Percentiles rank a stretch among this genome's conserved stretches.
Evolutionary conservation across 352 stramenopile genomes (phyloP).

Genomic region (Phytophthora kernoviae): DNA sequence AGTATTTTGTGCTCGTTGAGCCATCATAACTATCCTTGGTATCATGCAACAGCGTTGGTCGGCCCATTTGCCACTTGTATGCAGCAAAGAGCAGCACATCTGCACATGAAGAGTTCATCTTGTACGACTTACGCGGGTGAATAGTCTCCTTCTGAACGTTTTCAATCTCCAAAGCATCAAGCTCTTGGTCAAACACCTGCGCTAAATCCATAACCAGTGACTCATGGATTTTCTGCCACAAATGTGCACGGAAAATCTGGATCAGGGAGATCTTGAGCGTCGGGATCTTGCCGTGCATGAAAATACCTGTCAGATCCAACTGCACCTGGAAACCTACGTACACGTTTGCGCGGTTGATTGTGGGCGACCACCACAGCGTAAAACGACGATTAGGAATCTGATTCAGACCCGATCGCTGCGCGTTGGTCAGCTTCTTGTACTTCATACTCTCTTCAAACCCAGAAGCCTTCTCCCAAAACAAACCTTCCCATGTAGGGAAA

Average conservation of each 20-base stretch:
- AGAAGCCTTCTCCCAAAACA: conserved; percentile 99
- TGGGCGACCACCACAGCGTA: conserved; percentile 99
- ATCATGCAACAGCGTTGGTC: conserved; percentile 88
- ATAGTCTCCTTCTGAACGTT: conserved; percentile 99
- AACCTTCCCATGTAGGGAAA: conserved; percentile 99
- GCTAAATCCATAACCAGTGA: conserved; percentile 97
- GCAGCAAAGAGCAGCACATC: conserved; percentile 99
- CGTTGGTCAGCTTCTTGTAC: conserved; percentile 99
- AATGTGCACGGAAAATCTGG: conserved; percentile 97
- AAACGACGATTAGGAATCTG: conserved; percentile 99
- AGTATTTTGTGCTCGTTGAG: conserved; percentile 98
- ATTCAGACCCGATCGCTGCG: conserved; percentile 99
- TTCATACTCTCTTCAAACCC: conserved; percentile 96
- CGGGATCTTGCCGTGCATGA: conserved; percentile 99
- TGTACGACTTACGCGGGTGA: conserved; percentile 99
- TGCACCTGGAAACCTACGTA: conserved; percentile 99
- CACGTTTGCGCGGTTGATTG: conserved; percentile 99
- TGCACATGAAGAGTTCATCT: conserved; percentile 99
- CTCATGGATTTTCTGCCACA: conserved; percentile 99
- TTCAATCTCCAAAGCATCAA: conserved; percentile 99
- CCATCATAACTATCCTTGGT: conserved; percentile 98
- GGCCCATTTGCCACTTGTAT: conserved; percentile 98
- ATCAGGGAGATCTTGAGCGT: conserved; percentile 99
- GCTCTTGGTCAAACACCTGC: conserved; percentile 99
- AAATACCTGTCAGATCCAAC: conserved; percentile 99